Percentiles rank a stretch among this genome's conserved stretches.
Conservation (phyloP, 768 basidiomycete species). For the Agaricus sinodeliciosus region DNA sequence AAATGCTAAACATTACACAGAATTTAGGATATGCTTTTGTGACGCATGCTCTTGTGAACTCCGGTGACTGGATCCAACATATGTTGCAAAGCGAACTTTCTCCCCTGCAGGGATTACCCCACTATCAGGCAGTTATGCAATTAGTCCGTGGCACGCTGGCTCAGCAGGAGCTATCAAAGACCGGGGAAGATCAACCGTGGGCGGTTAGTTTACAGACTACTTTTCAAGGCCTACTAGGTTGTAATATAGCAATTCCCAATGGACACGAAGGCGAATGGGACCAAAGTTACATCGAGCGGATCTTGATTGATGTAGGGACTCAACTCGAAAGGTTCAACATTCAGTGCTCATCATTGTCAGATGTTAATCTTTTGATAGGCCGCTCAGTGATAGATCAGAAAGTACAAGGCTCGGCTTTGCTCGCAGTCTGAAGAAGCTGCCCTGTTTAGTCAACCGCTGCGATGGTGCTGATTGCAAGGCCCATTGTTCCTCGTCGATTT, state of each 20-base stretch:
- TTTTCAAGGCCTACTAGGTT: conserved; percentile 34
- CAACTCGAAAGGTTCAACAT: conserved; percentile 34
- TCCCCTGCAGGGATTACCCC: not conserved
- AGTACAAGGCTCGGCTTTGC: conserved; percentile 27
- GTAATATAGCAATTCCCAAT: conserved; percentile 48
- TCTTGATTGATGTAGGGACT: conserved; percentile 38
- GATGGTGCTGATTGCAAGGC: conserved; percentile 22
- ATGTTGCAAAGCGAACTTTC: not conserved
- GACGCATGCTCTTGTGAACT: not conserved
- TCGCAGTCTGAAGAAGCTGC: conserved; percentile 23
- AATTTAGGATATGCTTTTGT: conserved; percentile 4
- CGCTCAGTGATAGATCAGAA: conserved; percentile 25
- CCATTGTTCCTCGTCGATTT: conserved; percentile 17
- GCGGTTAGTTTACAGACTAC: not conserved
- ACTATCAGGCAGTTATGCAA: not conserved
- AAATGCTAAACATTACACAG: not conserved
- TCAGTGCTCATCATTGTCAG: not conserved
- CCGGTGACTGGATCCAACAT: not conserved
- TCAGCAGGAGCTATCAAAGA: not conserved
- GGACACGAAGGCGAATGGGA: conserved; percentile 40
- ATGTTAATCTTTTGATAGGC: conserved; percentile 22
- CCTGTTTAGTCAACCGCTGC: conserved; percentile 33
- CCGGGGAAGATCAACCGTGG: not conserved
- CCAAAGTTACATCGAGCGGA: conserved; percentile 36
- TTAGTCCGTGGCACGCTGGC: not conserved